Evolutionary conservation across 2,329 filamentous ascomycete species (phyloP), one percentile per base, ranked within the genome.

Genomic region (Mycocentrospora acerina): DNA sequence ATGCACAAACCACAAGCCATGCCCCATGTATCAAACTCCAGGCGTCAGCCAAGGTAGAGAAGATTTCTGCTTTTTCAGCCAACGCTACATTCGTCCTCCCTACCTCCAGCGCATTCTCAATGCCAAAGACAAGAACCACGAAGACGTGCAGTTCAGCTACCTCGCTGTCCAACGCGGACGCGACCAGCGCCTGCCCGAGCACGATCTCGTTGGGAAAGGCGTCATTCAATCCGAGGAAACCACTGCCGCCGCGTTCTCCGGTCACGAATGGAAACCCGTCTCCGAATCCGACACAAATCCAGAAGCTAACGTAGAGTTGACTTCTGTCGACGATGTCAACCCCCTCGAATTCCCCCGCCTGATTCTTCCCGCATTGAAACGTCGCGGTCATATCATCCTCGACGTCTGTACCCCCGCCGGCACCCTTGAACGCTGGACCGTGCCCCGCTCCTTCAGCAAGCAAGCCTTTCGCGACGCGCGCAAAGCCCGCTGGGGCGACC

Each of bases 71-170:
- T 87, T 86, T 66, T 97, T 98, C 67, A 79, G 77, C 46, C 93
- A 98, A 70, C 82, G 93, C 31, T 97, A 88, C 62, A 85, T 90
- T 34, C 82, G 90, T 0, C 93, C 93, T 1, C 72, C 75, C 0
- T 96, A 90, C 66, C 76, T 96, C 38, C 89, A 94, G 62, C 79
- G 79, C 31, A 77, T 97, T 31, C 72, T 94, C 14, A 80, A 81
- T 13, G 82, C 79, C 16, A 75, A 69, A 46, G 79, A 83, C 53
- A 80, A 80, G 48, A 96, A 95, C 63, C 87, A 94, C 60, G 91
- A 95, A 62, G 90, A 97, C 58, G 79, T 95, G 11, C 79, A 89
- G 55, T 98, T 90, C 69, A 94, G 88, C 63, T 98, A 95, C 64
- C 62, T 98, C 11, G 86, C 86, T 3, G 79, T 97, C 13, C 87